A percentile compares a stretch with the other conserved stretches of the same genome.
Evolutionary conservation across 192 early-diverging fungal species (phyloP).

Genomic region (Backusella circina): DNA sequence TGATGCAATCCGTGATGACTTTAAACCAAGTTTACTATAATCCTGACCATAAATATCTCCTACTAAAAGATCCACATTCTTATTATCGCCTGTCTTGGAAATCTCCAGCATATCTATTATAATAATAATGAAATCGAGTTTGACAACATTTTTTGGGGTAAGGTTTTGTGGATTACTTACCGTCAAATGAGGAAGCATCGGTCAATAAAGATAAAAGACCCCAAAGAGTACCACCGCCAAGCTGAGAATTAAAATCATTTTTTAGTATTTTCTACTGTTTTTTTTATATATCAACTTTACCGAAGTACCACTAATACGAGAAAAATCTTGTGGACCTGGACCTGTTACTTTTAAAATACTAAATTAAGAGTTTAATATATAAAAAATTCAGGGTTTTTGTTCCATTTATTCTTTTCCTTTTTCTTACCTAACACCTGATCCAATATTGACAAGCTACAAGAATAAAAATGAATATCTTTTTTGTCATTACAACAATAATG

Average conservation of each 20-base stretch:
- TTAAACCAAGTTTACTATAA: conserved; percentile 92
- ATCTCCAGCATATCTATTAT: conserved; percentile 72
- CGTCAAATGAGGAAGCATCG: conserved; percentile 86
- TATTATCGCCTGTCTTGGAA: conserved; percentile 88
- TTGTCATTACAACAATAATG: conserved; percentile 76
- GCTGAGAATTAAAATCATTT: conserved; percentile 25
- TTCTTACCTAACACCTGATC: conserved; percentile 77
- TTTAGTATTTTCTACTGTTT: not conserved
- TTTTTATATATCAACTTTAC: conserved; percentile 28
- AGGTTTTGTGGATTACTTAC: conserved; percentile 27
- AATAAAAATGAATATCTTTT: not conserved
- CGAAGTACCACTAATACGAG: conserved; percentile 84
- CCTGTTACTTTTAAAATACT: conserved; percentile 91
- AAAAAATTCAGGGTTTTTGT: not conserved
- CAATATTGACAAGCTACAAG: conserved; percentile 87
- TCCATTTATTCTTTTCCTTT: not conserved
- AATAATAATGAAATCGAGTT: not conserved
- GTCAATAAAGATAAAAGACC: conserved; percentile 88
- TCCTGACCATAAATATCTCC: conserved; percentile 94
- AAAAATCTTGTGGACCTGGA: conserved; percentile 74
- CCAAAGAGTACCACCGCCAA: conserved; percentile 97
- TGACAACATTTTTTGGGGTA: not conserved
- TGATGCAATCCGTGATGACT: conserved; percentile 90
- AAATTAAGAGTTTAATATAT: not conserved
- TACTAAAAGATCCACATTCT: conserved; percentile 86